Conservation (phyloP, 2,329 filamentous ascomycete species). For the Pseudogymnoascus sp. region DNA sequence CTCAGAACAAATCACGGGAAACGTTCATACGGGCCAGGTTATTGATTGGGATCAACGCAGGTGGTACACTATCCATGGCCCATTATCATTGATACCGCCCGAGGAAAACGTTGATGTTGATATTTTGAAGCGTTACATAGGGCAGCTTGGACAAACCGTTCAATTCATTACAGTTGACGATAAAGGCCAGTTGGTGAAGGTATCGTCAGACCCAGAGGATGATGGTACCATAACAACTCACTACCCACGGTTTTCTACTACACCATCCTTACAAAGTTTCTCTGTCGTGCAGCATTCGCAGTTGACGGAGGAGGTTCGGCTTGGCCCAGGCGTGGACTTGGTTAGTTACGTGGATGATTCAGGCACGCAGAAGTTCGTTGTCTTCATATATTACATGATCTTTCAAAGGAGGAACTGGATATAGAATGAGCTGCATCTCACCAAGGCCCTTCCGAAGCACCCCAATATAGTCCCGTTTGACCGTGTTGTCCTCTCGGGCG, state of each 20-base stretch:
- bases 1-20: background rate
- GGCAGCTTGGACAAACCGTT: background rate
- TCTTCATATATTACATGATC: background rate
- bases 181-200: background rate
- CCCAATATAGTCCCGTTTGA: constrained; percentile 34
- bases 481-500: constrained; percentile 29
- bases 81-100: background rate
- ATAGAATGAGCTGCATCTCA: constrained; percentile 33
- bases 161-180: background rate
- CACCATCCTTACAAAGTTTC: background rate
- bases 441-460: constrained; percentile 31
- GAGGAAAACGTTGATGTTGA: background rate
- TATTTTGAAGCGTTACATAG: background rate
- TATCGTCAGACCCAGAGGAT: background rate
- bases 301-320: background rate
- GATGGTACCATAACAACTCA: background rate
- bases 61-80: background rate
- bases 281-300: background rate
- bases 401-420: background rate
- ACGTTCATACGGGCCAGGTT: background rate
- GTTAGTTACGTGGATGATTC: background rate
- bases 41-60: background rate
- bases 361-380: background rate
- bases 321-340: background rate
- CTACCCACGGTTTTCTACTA: background rate